Base-by-base conservation (phyloP, 192 early-diverging fungal species). In the Phycomyces blakesleeanus region DNA sequence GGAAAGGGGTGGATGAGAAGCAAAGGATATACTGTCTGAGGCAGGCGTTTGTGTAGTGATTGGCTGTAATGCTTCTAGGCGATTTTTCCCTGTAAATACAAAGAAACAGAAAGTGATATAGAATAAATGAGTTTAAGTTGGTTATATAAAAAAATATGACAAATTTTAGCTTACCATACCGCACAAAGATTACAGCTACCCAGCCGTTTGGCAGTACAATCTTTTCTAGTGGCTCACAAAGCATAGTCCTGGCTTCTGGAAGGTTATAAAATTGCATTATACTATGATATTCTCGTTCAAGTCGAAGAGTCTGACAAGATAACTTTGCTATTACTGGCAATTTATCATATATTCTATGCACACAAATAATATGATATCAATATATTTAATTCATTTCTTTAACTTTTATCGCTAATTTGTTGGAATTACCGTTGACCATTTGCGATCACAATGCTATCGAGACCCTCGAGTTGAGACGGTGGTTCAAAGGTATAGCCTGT, bases 241-340 rank as follows among this genome's bases (percentile, higher is more conserved):
- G 34, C 0, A 58, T 6, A 29, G 22, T 10, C 10, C 24, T 34
- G 5, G 49, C 62, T 25, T 41, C 40, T 25, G 16, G 15, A 25
- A 53, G 57, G 37, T 41, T 47, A 52, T 59, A 63, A 20, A 71
- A 39, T 22, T 61, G 61, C 39, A 59, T 29, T 26, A 60, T 51
- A 37, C 56, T 71, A 49, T 71, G 68, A 44, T 42, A 71, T 49
- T 71, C 62, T 51, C 68, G 34, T 29, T 71, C 68, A 25, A 71
- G 39, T 24, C 56, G 22, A 20, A 71, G 62, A 2, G 55, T 24
- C 53, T 71, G 68, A n/a, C 61, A 38, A 14, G 68, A 64, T 40
- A 71, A 34, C 27, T 71, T 71, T 27, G 56, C 63, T 25, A 71
- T 38, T 21, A 71, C 62, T 15, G 56, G 68, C n/a, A 71, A 41